A percentile compares a stretch with the other conserved stretches of the same genome.
phyloP scores from a whole-genome alignment of 2,329 filamentous ascomycete species.

The Aspergillus udagawae region DNA sequence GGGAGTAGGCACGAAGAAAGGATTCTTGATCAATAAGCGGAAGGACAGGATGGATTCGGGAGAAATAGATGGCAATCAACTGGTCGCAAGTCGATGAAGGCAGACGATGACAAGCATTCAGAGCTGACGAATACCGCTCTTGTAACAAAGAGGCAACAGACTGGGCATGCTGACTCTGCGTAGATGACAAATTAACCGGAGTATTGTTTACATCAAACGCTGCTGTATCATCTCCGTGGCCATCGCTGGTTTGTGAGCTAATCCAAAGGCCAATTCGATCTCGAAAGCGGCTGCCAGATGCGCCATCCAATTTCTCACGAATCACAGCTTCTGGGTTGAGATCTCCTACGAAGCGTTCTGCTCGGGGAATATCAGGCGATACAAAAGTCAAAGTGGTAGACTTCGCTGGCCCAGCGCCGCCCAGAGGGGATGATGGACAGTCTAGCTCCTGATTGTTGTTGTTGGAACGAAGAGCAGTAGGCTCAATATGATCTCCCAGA shows the following conservation, averaged over 20 bases:
- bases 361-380: constrained; percentile 9
- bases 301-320: constrained; percentile 26
- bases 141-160: constrained; percentile 18
- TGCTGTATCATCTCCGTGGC: not conserved
- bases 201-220: not conserved
- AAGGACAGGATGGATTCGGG: constrained; percentile 36
- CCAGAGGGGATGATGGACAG: not conserved
- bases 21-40: constrained; percentile 32
- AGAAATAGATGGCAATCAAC: constrained; percentile 34
- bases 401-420: not conserved
- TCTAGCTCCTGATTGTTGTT: not conserved
- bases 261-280: constrained; percentile 33
- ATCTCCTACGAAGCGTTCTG: constrained; percentile 38
- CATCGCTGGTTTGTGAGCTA: constrained; percentile 12
- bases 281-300: constrained; percentile 20
- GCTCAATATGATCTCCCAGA: not conserved
- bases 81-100: constrained; percentile 29
- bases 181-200: not conserved
- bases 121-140: constrained; percentile 20
- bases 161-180: constrained; percentile 3
- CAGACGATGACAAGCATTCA: constrained; percentile 27
- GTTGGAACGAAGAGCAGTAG: not conserved
- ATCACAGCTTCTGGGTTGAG: constrained; percentile 40
- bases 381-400: constrained; percentile 3
- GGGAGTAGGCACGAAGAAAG: constrained; percentile 20